phyloP scores from a whole-genome alignment of 164 flowering plant genomes.

The Vitis cinerea region DNA sequence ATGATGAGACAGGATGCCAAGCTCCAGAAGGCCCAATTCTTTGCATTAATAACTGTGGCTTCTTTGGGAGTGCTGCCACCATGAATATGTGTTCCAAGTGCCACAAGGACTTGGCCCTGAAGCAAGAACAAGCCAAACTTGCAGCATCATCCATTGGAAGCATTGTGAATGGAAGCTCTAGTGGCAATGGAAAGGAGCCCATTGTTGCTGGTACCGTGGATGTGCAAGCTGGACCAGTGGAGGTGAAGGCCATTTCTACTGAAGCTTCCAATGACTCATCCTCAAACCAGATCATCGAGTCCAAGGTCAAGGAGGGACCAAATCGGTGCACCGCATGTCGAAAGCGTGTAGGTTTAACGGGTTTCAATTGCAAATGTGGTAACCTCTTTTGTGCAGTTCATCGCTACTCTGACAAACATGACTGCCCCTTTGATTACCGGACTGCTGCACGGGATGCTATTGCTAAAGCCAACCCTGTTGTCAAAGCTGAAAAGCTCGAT shows the following conservation, averaged over 20 bases:
- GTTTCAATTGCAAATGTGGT: conserved; percentile 61
- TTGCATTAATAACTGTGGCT: conserved; percentile 56
- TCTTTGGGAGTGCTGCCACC: conserved; percentile 49
- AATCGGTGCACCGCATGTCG: conserved; percentile 41
- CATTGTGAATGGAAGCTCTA: too few species aligned
- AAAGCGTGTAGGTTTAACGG: conserved; percentile 49
- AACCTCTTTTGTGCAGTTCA: conserved; percentile 48
- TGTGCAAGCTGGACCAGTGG: background rate
- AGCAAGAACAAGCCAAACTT: conserved; percentile 25
- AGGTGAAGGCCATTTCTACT: conserved; percentile 7
- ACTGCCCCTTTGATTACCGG: conserved; percentile 49
- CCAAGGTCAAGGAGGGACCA: conserved; percentile 4
- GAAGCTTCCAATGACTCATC: too few species aligned
- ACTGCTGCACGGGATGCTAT: conserved; percentile 34
- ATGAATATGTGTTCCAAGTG: conserved; percentile 45
- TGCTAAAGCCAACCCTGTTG: conserved; percentile 49
- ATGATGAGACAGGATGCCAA: conserved; percentile 56
- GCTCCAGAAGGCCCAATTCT: conserved; percentile 22
- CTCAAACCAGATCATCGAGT: too few species aligned
- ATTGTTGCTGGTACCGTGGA: too few species aligned
- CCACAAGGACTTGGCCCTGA: conserved; percentile 29
- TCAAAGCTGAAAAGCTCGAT: conserved; percentile 41
- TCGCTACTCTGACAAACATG: conserved; percentile 58
- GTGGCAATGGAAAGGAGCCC: too few species aligned
- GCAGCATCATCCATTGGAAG: conserved; percentile 1